Percentiles rank a stretch among this genome's conserved stretches.
phyloP scores from a whole-genome alignment of 2,329 filamentous ascomycete species.

The Venturia oleaginea region DNA sequence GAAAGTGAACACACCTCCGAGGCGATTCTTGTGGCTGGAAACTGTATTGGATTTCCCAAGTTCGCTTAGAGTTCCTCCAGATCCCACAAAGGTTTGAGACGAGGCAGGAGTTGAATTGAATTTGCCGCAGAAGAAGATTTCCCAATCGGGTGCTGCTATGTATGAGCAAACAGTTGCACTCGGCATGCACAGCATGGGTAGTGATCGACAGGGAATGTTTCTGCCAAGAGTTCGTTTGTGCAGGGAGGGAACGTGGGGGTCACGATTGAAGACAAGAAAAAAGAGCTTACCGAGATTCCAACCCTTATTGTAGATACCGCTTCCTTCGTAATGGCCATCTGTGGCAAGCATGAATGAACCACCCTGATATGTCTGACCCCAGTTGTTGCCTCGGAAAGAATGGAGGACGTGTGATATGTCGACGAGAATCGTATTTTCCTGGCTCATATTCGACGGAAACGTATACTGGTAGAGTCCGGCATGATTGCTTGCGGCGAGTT shows the following conservation, averaged over 20 bases:
- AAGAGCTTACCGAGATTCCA: slow-evolving; percentile 45
- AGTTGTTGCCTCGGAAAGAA: slow-evolving; percentile 50
- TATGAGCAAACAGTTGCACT: background rate
- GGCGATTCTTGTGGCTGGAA: slow-evolving; percentile 21
- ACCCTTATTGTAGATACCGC: slow-evolving; percentile 55
- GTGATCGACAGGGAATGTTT: background rate
- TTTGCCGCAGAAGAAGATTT: slow-evolving; percentile 53
- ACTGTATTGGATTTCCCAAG: slow-evolving; percentile 23
- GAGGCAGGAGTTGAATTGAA: slow-evolving; percentile 38
- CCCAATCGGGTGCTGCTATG: slow-evolving; percentile 46
- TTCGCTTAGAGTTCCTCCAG: slow-evolving; percentile 16
- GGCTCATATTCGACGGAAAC: slow-evolving; percentile 37
- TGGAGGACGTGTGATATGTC: slow-evolving; percentile 57
- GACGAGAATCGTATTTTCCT: slow-evolving; percentile 42
- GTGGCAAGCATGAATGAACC: slow-evolving; percentile 46
- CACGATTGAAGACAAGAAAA: background rate
- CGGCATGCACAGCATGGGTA: background rate
- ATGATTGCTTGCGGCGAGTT: slow-evolving; percentile 48
- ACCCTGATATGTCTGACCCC: slow-evolving; percentile 54
- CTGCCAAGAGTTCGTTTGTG: no score
- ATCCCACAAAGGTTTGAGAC: slow-evolving; percentile 25
- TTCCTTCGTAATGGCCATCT: slow-evolving; percentile 49
- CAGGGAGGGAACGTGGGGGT: background rate
- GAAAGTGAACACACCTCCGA: slow-evolving; percentile 48
- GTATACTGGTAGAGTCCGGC: slow-evolving; percentile 51